Percentiles rank a stretch among this genome's conserved stretches.
Evolutionary conservation across 177 flowering plant species (phyloP).

Genomic region (Vitis hybrid): DNA sequence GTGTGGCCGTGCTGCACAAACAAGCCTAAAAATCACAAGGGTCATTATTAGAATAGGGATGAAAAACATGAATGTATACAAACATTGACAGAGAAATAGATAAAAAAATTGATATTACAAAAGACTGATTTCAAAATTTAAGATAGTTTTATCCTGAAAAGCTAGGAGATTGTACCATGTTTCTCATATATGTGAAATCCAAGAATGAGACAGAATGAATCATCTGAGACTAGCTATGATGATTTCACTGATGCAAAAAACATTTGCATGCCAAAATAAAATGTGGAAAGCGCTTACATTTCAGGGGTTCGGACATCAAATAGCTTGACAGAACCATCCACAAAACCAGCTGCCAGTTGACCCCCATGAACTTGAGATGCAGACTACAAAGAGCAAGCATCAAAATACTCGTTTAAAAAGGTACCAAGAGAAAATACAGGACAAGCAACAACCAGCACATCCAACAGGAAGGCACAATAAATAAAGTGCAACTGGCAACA

Average conservation of each 20-base stretch:
- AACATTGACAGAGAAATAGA: too few relatives aligned
- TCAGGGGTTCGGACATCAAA: constrained; percentile 89
- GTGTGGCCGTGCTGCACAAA: constrained; percentile 70
- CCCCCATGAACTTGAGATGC: constrained; percentile 95
- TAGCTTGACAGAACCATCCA: constrained; percentile 81
- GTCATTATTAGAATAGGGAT: background rate
- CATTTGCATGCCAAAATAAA: background rate
- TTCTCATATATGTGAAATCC: too few relatives aligned
- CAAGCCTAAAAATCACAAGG: constrained; percentile 48
- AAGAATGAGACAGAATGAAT: too few relatives aligned
- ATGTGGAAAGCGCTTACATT: constrained; percentile 43
- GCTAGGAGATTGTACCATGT: too few relatives aligned
- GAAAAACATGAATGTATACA: too few relatives aligned
- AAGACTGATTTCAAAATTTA: too few relatives aligned
- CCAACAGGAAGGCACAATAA: too few relatives aligned
- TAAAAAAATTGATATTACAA: too few relatives aligned
- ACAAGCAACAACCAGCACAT: background rate
- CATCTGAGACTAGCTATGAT: background rate
- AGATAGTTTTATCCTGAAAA: too few relatives aligned
- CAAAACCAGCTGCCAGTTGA: constrained; percentile 86
- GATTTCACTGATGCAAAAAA: background rate
- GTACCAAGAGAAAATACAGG: background rate
- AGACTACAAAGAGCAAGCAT: constrained; percentile 47
- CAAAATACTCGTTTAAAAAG: background rate
- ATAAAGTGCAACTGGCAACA: too few relatives aligned